Conservation (phyloP, 1,284 basidiomycete genomes). For the Naganishia albida region DNA sequence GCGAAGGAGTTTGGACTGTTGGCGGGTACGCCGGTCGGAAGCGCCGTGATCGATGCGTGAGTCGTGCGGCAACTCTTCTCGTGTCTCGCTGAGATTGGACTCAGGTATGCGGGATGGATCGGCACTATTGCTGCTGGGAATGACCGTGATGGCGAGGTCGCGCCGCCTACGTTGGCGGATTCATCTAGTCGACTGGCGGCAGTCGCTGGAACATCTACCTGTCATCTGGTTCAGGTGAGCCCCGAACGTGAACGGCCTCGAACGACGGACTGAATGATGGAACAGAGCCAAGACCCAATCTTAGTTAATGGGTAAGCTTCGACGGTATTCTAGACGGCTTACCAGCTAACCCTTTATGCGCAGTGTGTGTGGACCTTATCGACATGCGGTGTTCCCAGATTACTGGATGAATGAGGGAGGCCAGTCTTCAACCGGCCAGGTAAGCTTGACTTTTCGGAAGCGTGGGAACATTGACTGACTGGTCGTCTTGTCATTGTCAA, state of each 20-base stretch:
- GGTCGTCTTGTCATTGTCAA: conserved; percentile 42
- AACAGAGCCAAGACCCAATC: conserved; percentile 67
- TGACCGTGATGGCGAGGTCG: conserved; percentile 55
- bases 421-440: conserved; percentile 96
- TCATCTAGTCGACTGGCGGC: conserved; percentile 82
- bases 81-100: not conserved
- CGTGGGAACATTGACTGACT: conserved; percentile 13
- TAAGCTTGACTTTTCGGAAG: conserved; percentile 40
- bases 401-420: conserved; percentile 99
- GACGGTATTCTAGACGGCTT: not conserved
- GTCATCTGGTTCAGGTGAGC: conserved; percentile 78
- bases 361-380: conserved; percentile 85
- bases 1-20: conserved; percentile 82
- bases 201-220: conserved; percentile 93
- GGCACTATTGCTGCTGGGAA: conserved; percentile 84
- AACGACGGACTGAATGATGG: conserved; percentile 19
- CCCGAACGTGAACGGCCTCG: not conserved
- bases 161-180: conserved; percentile 65
- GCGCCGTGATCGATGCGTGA: conserved; percentile 91
- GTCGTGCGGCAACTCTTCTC: conserved; percentile 40
- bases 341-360: not conserved
- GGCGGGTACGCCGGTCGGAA: conserved; percentile 90
- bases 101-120: conserved; percentile 95
- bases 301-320: conserved; percentile 70
- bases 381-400: conserved; percentile 74